These are phyloP conservation scores for Secale cereale DNA, from an alignment of 176 grass and related monocot genomes.

Conservation along the genomic window DNA sequence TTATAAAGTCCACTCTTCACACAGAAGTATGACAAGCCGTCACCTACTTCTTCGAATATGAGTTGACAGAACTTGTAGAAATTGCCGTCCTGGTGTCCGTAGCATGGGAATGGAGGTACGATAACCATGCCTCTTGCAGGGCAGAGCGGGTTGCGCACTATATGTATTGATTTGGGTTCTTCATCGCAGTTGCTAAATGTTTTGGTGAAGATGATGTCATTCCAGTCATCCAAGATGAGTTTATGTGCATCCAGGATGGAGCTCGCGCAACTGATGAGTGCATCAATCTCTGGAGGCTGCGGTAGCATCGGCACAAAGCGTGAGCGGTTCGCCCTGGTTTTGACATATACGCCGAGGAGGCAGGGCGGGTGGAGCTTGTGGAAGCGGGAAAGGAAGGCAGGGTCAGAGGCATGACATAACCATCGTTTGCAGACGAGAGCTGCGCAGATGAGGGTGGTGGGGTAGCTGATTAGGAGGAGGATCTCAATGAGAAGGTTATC, in stretches of 20 bases:
- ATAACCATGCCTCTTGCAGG: background rate
- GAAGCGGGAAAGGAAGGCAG: constrained; percentile 18
- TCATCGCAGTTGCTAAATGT: accelerated
- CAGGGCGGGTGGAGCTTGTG: background rate
- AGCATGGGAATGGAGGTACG: background rate
- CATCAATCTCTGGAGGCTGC: background rate
- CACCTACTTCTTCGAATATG: background rate
- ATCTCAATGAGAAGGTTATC: constrained; percentile 41
- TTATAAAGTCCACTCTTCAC: no score
- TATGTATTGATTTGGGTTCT: background rate
- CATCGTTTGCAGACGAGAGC: constrained; percentile 15
- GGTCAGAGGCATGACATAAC: constrained; percentile 6
- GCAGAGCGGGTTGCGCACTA: background rate
- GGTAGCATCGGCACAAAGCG: background rate
- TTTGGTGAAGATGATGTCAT: background rate
- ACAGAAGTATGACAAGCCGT: background rate
- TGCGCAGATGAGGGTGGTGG: constrained; percentile 4
- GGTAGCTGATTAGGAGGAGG: constrained; percentile 10
- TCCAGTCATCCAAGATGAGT: background rate
- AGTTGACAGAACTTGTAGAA: background rate
- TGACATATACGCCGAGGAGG: background rate
- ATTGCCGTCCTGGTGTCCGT: background rate
- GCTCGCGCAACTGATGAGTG: background rate
- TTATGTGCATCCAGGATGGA: background rate
- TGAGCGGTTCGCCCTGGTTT: accelerated